Conservation (phyloP, 805 yeast species). For the Yarrowia yakushimensis region DNA sequence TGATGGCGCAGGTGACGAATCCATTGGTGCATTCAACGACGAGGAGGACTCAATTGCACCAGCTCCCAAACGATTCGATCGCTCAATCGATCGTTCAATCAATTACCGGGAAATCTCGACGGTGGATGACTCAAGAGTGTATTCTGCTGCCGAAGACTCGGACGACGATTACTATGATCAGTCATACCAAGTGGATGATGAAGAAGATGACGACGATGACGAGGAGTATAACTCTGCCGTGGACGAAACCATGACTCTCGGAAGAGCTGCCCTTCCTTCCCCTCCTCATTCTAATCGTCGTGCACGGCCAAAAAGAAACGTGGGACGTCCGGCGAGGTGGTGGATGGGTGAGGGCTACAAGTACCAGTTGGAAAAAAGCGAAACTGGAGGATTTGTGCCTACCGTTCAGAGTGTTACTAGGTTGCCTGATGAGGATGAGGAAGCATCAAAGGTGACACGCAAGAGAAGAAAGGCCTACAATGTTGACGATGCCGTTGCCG, state of each 20-base stretch:
- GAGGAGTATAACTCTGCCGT: neutral
- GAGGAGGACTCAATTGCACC: neutral
- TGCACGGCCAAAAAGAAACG: conserved; percentile 59
- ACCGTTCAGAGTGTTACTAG: neutral
- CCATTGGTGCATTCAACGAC: neutral
- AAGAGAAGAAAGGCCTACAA: neutral
- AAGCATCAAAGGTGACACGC: neutral
- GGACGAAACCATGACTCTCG: neutral
- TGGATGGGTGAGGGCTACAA: conserved; percentile 81
- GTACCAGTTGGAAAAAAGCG: conserved; percentile 42
- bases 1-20: neutral
- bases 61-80: neutral
- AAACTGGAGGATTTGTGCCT: neutral
- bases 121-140: neutral
- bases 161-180: neutral
- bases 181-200: neutral
- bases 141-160: neutral
- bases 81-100: neutral
- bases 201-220: neutral
- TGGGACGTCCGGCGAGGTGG: conserved; percentile 61
- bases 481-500: neutral
- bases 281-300: conserved; percentile 41
- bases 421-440: neutral
- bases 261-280: neutral
- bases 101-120: neutral